These are phyloP conservation scores for Themeda triandra DNA, from an alignment of 176 grass and related monocot genomes.

Conservation along the genomic window DNA sequence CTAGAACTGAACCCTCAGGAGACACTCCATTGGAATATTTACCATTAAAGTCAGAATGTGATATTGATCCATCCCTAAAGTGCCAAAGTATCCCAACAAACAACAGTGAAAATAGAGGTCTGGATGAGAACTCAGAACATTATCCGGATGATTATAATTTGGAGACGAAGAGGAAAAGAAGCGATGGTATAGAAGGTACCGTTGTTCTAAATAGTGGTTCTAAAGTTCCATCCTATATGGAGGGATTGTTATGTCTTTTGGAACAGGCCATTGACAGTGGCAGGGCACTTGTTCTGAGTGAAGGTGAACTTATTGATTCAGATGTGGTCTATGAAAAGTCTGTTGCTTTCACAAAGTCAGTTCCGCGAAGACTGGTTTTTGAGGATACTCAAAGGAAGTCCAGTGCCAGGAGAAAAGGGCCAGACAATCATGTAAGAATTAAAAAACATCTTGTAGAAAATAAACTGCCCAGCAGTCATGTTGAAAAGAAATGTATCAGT, in stretches of 20 bases:
- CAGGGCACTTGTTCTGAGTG: constrained; percentile 52
- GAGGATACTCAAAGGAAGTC: constrained; percentile 34
- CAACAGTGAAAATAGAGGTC: constrained; percentile 18
- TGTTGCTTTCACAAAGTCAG: constrained; percentile 59
- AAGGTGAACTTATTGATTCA: constrained; percentile 50
- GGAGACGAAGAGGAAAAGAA: background rate
- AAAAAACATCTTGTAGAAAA: constrained; percentile 29
- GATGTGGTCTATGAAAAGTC: constrained; percentile 63
- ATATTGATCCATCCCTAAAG: constrained; percentile 28
- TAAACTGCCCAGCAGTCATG: background rate
- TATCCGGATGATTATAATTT: constrained; percentile 30
- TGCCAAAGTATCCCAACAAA: constrained; percentile 15
- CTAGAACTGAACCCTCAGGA: constrained; percentile 20
- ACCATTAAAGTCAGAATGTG: constrained; percentile 10
- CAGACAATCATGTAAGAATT: constrained; percentile 23
- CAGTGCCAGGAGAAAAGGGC: background rate
- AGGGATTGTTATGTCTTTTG: constrained; percentile 64
- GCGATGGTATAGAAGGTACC: constrained; percentile 14
- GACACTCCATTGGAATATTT: constrained; percentile 11
- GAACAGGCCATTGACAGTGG: constrained; percentile 62
- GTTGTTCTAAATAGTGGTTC: constrained; percentile 12
- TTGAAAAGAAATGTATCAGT: constrained; percentile 31
- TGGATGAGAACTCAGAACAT: constrained; percentile 11
- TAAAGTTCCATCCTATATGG: constrained; percentile 36
- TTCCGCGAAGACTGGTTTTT: constrained; percentile 41